Evolutionary conservation across 2,329 filamentous ascomycete genomes (phyloP), one percentile per base, ranked within the genome.

Genomic region (Paracorniculantispora psalliotae): DNA sequence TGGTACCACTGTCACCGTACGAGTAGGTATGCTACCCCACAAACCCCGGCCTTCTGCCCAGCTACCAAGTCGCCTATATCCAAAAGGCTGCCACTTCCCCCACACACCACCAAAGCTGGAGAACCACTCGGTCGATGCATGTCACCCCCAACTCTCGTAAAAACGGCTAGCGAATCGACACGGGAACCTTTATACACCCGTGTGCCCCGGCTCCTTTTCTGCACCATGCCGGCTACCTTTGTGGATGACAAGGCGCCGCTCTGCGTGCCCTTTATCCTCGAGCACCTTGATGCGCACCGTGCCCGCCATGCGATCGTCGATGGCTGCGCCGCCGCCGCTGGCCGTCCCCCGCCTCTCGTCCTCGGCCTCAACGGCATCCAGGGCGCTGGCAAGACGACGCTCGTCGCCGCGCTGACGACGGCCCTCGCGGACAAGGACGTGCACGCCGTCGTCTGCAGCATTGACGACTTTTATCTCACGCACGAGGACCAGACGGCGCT

Each of bases 311-410:
- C 55, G 1, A 41, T 17, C 13, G 28, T 28, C 44, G 41, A 21
- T 28, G 21, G 19, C 9, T 5, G 13, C 21, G 23, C 56, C 55
- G 9, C 63, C 23, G 21, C 25, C 37, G 41, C 12, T 66, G 17
- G n/a, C 23, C 30, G 30, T 7, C 23, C 48, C 10, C 37, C 39
- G 19, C 59, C 59, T 23, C 90, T 96, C 72, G 85, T 96, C 71
- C 81, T 97, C 63, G 93, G 92, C 49, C 82, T 97, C 67, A 96
- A 96, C 67, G 93, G 92, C 61, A 85, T 96, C 28, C 93, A 97
- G 75, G 93, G 93, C 61, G 88, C 90, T 39, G 93, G 93, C 65
- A 97, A 97, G 77, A 96, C 92, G 3, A 96, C 92, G 13, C 82
- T 96, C 67, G 92, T 92, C 39, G 80, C 80, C 39, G 79, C 82